These are phyloP conservation scores for Penicillium sumatraense DNA, from an alignment of 2,329 filamentous ascomycete genomes.

Conservation along the genomic window DNA sequence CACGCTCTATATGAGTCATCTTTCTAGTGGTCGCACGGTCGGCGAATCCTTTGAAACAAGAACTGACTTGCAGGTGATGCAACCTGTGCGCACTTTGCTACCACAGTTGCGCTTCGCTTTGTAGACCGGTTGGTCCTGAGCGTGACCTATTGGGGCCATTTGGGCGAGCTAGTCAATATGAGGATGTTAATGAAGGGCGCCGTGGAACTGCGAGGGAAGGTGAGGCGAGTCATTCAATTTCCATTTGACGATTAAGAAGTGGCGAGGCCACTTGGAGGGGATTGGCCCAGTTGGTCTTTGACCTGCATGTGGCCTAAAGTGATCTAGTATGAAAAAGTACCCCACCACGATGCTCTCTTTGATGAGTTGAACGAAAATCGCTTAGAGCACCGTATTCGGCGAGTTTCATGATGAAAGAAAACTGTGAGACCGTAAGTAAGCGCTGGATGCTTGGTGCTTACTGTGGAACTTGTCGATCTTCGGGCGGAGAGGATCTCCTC, in stretches of 20 bases:
- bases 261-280: neutral
- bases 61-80: constrained; percentile 70
- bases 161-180: neutral
- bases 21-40: neutral
- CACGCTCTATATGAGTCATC: neutral
- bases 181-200: neutral
- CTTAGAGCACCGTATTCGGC: too few species aligned
- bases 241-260: neutral
- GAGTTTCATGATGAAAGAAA: too few species aligned
- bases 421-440: too few species aligned
- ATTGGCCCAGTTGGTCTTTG: neutral
- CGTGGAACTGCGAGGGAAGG: neutral
- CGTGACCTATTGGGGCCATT: neutral
- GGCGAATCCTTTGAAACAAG: neutral
- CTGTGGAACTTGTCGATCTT: too few species aligned
- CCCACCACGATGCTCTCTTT: neutral
- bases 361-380: too few species aligned
- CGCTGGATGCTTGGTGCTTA: too few species aligned
- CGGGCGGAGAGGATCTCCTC: too few species aligned
- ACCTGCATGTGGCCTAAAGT: neutral
- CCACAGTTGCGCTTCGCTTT: neutral
- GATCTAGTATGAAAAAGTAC: neutral
- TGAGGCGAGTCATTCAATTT: neutral
- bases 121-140: neutral
- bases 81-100: constrained; percentile 54